phyloP scores from a whole-genome alignment of 768 basidiomycete species.

The Paxillus involutus region DNA sequence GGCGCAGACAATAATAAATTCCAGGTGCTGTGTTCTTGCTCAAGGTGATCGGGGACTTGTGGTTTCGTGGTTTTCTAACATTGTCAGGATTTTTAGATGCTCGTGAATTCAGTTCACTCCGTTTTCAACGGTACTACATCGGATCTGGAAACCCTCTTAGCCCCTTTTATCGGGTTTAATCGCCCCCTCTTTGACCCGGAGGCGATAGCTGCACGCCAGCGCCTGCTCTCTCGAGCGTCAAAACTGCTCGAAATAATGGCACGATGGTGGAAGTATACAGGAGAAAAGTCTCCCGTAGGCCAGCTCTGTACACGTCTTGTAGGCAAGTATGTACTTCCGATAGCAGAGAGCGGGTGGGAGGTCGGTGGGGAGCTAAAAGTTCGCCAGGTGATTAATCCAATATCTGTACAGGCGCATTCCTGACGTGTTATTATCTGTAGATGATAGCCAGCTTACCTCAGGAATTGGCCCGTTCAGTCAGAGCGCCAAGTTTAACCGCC shows the following conservation, averaged over 20 bases:
- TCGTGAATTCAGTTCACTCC: conserved; percentile 53
- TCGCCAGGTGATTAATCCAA: conserved; percentile 47
- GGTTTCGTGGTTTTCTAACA: conserved; percentile 6
- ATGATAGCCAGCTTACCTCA: conserved; percentile 19
- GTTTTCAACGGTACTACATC: conserved; percentile 56
- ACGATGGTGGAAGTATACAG: conserved; percentile 73
- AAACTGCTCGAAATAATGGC: conserved; percentile 78
- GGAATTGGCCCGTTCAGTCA: conserved; percentile 25
- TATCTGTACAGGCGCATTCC: neutral
- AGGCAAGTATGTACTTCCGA: conserved; percentile 56
- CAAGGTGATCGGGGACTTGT: neutral
- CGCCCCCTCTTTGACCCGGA: conserved; percentile 70
- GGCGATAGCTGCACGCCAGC: conserved; percentile 65
- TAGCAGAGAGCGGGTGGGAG: conserved; percentile 82
- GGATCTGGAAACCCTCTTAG: conserved; percentile 49
- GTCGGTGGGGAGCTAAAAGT: conserved; percentile 74
- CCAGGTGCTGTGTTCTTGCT: conserved; percentile 43
- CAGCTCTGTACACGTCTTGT: conserved; percentile 56
- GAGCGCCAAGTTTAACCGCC: conserved; percentile 5
- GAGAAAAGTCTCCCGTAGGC: conserved; percentile 57
- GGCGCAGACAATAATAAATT: conserved; percentile 62
- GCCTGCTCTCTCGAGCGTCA: conserved; percentile 62
- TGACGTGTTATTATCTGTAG: conserved; percentile 15
- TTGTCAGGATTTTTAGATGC: conserved; percentile 37
- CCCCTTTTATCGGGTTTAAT: conserved; percentile 47